Evolutionary conservation across 345 rosid species (phyloP).

Genomic region (Arabidopsis thaliana): DNA sequence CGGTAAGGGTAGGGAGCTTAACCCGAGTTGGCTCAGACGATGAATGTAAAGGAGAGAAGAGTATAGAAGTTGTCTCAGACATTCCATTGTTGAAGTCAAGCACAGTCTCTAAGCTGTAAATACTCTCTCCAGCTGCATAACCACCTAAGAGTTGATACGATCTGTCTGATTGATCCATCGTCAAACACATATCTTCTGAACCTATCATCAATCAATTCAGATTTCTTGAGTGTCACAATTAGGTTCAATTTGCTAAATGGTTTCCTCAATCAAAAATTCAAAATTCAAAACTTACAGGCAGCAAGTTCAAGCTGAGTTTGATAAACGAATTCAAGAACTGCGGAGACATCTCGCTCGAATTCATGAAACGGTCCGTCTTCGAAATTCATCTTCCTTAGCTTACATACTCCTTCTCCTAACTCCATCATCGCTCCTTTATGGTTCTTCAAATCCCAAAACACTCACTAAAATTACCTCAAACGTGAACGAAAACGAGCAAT

Average conservation of each 20-base stretch:
- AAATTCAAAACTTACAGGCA: slow-evolving; percentile 59
- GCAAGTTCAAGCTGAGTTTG: slow-evolving; percentile 89
- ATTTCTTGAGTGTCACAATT: not conserved
- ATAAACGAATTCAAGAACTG: slow-evolving; percentile 75
- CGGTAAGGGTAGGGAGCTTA: slow-evolving; percentile 66
- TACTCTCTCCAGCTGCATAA: slow-evolving; percentile 75
- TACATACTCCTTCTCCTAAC: slow-evolving; percentile 86
- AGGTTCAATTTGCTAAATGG: no score
- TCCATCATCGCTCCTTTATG: slow-evolving; percentile 98
- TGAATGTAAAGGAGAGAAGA: slow-evolving; percentile 53
- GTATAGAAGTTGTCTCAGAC: slow-evolving; percentile 47
- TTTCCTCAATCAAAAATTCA: no score
- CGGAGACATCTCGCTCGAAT: slow-evolving; percentile 76
- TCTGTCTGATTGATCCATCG: slow-evolving; percentile 84
- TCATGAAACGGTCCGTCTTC: slow-evolving; percentile 67
- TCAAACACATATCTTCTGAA: slow-evolving; percentile 69
- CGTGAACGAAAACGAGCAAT: not conserved
- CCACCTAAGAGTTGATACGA: slow-evolving; percentile 87
- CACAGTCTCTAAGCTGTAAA: slow-evolving; percentile 59
- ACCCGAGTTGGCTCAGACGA: slow-evolving; percentile 48
- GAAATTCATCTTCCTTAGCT: slow-evolving; percentile 84
- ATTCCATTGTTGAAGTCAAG: slow-evolving; percentile 43
- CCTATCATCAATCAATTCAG: slow-evolving; percentile 48
- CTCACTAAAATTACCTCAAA: not conserved
- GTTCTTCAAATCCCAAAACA: slow-evolving; percentile 49